These are phyloP conservation scores for Penicillium steckii DNA, from an alignment of 495 filamentous ascomycete species.

Conservation along the genomic window DNA sequence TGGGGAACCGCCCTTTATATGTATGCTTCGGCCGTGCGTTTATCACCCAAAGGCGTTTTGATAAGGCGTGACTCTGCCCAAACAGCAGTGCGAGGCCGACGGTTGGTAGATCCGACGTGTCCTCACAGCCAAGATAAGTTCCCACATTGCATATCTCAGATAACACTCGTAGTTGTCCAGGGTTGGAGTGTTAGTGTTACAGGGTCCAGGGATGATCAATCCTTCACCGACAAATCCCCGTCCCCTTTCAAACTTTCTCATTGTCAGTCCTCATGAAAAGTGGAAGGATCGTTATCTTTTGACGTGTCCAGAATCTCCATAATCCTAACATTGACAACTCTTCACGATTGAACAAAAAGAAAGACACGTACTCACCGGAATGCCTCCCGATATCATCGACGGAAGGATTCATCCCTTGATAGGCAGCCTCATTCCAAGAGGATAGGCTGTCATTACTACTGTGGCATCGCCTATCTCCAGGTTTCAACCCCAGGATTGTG, in stretches of 20 bases:
- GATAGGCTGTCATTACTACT: background rate
- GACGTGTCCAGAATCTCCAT: background rate
- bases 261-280: background rate
- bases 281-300: constrained; percentile 1
- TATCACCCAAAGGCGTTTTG: constrained; percentile 16
- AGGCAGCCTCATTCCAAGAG: too few relatives aligned
- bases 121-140: constrained; percentile 8
- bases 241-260: too few relatives aligned
- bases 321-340: background rate
- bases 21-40: constrained; percentile 7
- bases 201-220: background rate
- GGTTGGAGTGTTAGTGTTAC: too few relatives aligned
- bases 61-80: constrained; percentile 21
- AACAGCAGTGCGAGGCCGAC: background rate
- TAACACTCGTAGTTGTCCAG: background rate
- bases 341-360: too few relatives aligned
- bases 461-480: constrained; percentile 23
- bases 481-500: constrained; percentile 18
- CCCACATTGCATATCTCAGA: background rate
- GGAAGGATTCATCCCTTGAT: too few relatives aligned
- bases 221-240: background rate
- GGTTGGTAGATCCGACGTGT: constrained; percentile 7
- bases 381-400: too few relatives aligned
- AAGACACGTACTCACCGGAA: too few relatives aligned
- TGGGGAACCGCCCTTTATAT: background rate